A percentile compares a stretch with the other conserved stretches of the same genome.
phyloP scores from a whole-genome alignment of 768 basidiomycete species.

The Lactarius vividus region DNA sequence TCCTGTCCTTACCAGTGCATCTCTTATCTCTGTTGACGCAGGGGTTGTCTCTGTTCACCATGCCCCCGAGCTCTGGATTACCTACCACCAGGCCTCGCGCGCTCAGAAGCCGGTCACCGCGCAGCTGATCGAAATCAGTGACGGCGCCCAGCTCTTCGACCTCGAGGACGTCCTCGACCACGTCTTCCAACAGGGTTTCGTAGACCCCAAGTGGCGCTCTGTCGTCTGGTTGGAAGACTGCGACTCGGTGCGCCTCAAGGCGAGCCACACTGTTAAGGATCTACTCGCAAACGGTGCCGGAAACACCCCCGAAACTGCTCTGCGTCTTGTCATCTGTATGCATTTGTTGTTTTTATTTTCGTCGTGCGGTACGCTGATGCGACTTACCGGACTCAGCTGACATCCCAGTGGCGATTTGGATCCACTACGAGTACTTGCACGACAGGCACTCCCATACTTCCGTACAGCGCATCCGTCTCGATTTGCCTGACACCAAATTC shows the following conservation, averaged over 20 bases:
- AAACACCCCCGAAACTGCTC: slow-evolving; percentile 42
- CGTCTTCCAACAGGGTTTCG: slow-evolving; percentile 45
- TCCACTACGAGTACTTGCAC: slow-evolving; percentile 43
- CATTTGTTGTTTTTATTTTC: background rate
- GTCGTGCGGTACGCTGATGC: background rate
- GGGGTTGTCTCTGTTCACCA: too few relatives aligned
- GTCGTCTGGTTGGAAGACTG: slow-evolving; percentile 46
- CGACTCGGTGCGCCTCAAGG: slow-evolving; percentile 39
- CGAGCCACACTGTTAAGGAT: slow-evolving; percentile 38
- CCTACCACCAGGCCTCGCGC: slow-evolving; percentile 48
- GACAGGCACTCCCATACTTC: slow-evolving; percentile 35
- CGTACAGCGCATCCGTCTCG: slow-evolving; percentile 45
- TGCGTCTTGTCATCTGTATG: slow-evolving; percentile 46
- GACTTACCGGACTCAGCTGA: slow-evolving; percentile 36
- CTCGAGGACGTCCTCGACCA: slow-evolving; percentile 49
- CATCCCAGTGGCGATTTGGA: slow-evolving; percentile 42
- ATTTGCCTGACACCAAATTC: slow-evolving; percentile 33
- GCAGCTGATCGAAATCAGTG: slow-evolving; percentile 48
- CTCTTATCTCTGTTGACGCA: too few relatives aligned
- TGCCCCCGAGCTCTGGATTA: slow-evolving; percentile 43
- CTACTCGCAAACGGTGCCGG: slow-evolving; percentile 38
- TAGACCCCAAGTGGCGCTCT: slow-evolving; percentile 44
- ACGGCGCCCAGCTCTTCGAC: slow-evolving; percentile 41
- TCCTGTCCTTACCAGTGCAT: too few relatives aligned
- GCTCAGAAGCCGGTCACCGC: slow-evolving; percentile 41